These are phyloP conservation scores for Diaporthe ampelina DNA, from an alignment of 2,329 filamentous ascomycete species.

Conservation along the genomic window DNA sequence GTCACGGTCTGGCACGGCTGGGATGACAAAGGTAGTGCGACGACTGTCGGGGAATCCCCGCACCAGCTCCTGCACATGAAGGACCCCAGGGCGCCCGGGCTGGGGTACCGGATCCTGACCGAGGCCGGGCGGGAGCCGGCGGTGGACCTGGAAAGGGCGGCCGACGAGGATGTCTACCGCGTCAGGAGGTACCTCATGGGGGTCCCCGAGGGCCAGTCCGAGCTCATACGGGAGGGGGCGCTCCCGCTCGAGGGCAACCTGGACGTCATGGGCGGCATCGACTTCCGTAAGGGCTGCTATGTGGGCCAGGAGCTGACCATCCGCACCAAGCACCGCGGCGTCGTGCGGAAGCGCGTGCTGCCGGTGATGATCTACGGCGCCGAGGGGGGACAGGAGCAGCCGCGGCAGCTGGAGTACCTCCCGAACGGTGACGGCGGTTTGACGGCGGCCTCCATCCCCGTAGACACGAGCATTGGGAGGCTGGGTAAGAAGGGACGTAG, in stretches of 20 bases:
- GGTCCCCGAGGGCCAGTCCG: slow-evolving; percentile 85
- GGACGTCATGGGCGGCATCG: slow-evolving; percentile 86
- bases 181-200: slow-evolving; percentile 84
- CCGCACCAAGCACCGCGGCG: slow-evolving; percentile 92
- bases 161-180: slow-evolving; percentile 74
- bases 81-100: slow-evolving; percentile 59
- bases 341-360: slow-evolving; percentile 90
- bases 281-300: slow-evolving; percentile 97
- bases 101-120: slow-evolving; percentile 56
- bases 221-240: slow-evolving; percentile 79
- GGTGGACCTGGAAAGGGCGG: slow-evolving; percentile 55
- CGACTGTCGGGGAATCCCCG: not conserved
- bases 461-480: slow-evolving; percentile 64
- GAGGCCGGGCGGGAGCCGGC: slow-evolving; percentile 49
- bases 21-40: slow-evolving; percentile 62
- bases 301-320: slow-evolving; percentile 97
- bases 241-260: slow-evolving; percentile 92
- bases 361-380: slow-evolving; percentile 80
- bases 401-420: slow-evolving; percentile 62
- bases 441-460: slow-evolving; percentile 55
- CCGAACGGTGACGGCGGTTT: slow-evolving; percentile 44
- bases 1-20: slow-evolving; percentile 81
- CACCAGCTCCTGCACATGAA: slow-evolving; percentile 36
- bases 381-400: slow-evolving; percentile 47
- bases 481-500: slow-evolving; percentile 73